Base-by-base conservation (phyloP, 331 rosid species). In the Stylosanthes scabra region DNA sequence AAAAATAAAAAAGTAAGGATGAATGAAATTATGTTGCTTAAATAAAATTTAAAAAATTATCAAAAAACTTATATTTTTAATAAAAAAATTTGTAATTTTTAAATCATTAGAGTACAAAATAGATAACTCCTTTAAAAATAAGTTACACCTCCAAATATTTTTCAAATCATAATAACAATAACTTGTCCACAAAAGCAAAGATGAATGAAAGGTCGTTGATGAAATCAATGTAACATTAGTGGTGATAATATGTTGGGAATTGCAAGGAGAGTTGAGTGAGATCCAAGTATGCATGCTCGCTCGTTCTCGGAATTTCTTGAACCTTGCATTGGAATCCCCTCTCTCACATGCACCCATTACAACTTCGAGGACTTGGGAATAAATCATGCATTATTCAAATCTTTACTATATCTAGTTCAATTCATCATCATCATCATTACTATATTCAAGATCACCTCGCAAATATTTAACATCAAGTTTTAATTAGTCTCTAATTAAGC, bases 281-380 rank as follows among this genome's bases (percentile, higher is more conserved):
- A 73, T 73, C 63, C 78, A 73, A 73, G 55, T 25, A 74, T 63
- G 71, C 44, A 74, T 51, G 71, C 78, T 63, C n/a, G n/a, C n/a
- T n/a, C 37, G 25, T 20, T 20, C 51, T 2, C 6, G 7, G 65
- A 70, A 57, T 70, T 62, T 14, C 63, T 62, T 74, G 57, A 51
- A 74, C 63, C 44, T 63, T 63, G 25, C 25, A n/a, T n/a, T n/a
- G n/a, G 70, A 63, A 59, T 62, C 3, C 47, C 45, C 71, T 62
- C 64, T 27, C 25, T 63, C 78, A 62, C 78, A 63, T 74, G 78
- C 40, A 61, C 9, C 25, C 31, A 37, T 57, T 25, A 57, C 59
- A 40, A 63, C 11, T 74, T 74, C 78, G 46, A 74, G 78, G 25
- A 74, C 63, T 11, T 62, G 10, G 20, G 66, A 74, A 40, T 63